These are phyloP conservation scores for Fusarium chaquense DNA, from an alignment of 2,329 filamentous ascomycete genomes.

Conservation along the genomic window DNA sequence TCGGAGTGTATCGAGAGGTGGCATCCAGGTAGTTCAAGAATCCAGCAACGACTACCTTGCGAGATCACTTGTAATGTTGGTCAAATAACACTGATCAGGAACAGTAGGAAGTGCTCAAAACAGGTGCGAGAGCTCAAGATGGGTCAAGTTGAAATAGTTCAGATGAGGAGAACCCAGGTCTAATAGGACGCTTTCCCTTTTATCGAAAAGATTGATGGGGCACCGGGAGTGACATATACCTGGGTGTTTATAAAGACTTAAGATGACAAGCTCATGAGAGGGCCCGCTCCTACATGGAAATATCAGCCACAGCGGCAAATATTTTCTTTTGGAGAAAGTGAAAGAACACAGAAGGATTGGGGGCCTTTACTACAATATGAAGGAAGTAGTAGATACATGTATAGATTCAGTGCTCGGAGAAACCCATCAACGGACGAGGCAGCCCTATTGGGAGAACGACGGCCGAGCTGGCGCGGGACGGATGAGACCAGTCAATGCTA, in stretches of 20 bases:
- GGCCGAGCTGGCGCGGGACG: slow-evolving; percentile 27
- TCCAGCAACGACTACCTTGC: slow-evolving; percentile 17
- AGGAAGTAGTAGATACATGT: slow-evolving; percentile 44
- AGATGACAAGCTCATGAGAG: slow-evolving; percentile 37
- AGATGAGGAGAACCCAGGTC: slow-evolving; percentile 30
- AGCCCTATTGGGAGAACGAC: slow-evolving; percentile 43
- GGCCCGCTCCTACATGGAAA: slow-evolving; percentile 37
- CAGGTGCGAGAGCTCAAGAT: slow-evolving; percentile 24
- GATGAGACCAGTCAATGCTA: slow-evolving; percentile 35
- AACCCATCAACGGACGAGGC: slow-evolving; percentile 40
- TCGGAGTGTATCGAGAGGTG: slow-evolving; percentile 23
- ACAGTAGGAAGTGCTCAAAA: slow-evolving; percentile 22
- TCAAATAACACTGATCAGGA: slow-evolving; percentile 16
- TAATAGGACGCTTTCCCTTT: slow-evolving; percentile 44
- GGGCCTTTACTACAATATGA: slow-evolving; percentile 32
- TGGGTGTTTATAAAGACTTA: slow-evolving; percentile 36
- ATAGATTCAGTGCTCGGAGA: slow-evolving; percentile 35
- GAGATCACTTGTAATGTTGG: slow-evolving; percentile 16
- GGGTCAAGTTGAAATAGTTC: slow-evolving; percentile 31
- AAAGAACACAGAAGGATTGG: slow-evolving; percentile 34
- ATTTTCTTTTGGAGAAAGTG: slow-evolving; percentile 34
- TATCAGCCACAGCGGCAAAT: slow-evolving; percentile 39
- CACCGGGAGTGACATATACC: slow-evolving; percentile 38
- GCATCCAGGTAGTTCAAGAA: slow-evolving; percentile 41
- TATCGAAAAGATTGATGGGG: slow-evolving; percentile 42